phyloP scores from a whole-genome alignment of 495 filamentous ascomycete species.

The Diplogelasinospora grovesii region DNA sequence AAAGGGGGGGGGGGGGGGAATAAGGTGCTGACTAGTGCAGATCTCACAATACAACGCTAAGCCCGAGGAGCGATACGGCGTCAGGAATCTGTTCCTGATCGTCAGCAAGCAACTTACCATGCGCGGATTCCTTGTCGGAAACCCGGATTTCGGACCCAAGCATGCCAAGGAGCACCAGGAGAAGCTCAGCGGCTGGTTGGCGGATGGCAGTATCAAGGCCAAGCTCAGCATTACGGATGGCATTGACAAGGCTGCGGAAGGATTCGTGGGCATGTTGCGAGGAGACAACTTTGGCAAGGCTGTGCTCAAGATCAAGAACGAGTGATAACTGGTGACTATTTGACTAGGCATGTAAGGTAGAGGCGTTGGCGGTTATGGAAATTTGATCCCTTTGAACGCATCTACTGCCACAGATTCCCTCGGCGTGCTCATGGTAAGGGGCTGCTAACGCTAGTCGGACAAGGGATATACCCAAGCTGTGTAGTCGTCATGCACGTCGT shows the following conservation, averaged over 20 bases:
- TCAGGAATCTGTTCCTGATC: slow-evolving; percentile 56
- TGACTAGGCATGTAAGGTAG: background rate
- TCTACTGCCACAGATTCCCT: too few relatives aligned
- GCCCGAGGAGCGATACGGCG: slow-evolving; percentile 52
- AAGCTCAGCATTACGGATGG: slow-evolving; percentile 65
- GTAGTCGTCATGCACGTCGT: too few relatives aligned
- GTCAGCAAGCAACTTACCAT: slow-evolving; percentile 43
- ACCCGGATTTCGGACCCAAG: slow-evolving; percentile 57
- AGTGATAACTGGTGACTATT: slow-evolving; percentile 10
- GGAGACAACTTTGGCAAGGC: slow-evolving; percentile 94
- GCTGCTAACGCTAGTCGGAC: too few relatives aligned
- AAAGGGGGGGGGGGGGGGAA: slow-evolving; percentile 5
- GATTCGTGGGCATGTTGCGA: slow-evolving; percentile 76
- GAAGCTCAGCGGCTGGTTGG: slow-evolving; percentile 77
- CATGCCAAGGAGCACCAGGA: slow-evolving; percentile 73
- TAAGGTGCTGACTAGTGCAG: slow-evolving; percentile 17
- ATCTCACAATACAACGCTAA: slow-evolving; percentile 73
- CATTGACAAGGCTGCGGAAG: slow-evolving; percentile 75
- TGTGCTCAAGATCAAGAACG: slow-evolving; percentile 59
- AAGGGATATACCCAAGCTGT: too few relatives aligned
- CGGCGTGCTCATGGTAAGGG: too few relatives aligned
- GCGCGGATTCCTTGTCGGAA: slow-evolving; percentile 71
- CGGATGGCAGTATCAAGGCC: slow-evolving; percentile 72
- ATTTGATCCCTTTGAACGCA: too few relatives aligned
- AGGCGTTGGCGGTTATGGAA: too few relatives aligned